A percentile compares a stretch with the other conserved stretches of the same genome.
Conservation (phyloP, 139 green algal species). For the Micractinium conductrix region DNA sequence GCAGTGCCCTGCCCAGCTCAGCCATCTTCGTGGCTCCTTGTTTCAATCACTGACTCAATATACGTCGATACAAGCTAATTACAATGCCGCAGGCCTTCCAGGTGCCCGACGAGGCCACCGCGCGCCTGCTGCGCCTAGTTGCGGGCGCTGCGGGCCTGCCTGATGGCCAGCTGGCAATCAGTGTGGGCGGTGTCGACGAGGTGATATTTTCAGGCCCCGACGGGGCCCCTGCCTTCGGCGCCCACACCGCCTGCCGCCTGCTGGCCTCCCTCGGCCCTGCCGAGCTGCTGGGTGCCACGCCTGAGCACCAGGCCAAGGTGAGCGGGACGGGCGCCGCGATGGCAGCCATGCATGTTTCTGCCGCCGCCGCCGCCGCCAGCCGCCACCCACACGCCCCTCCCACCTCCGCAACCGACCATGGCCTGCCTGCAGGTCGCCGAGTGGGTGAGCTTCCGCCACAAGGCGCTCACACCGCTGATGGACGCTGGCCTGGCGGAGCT, state of each 20-base stretch:
- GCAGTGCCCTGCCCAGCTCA: no score
- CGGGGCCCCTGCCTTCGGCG: slow-evolving; percentile 20
- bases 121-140: slow-evolving; percentile 28
- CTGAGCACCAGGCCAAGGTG: slow-evolving; percentile 46
- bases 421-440: slow-evolving; percentile 30
- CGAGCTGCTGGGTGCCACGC: slow-evolving; percentile 36
- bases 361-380: not conserved
- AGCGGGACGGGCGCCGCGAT: not conserved
- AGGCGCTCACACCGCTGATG: slow-evolving; percentile 33
- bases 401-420: no score
- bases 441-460: slow-evolving; percentile 48
- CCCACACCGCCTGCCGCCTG: slow-evolving; percentile 30
- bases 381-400: no score
- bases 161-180: no score
- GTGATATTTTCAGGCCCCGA: slow-evolving; percentile 28
- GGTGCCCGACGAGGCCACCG: not conserved
- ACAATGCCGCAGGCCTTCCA: not conserved
- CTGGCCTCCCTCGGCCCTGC: slow-evolving; percentile 26
- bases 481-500: slow-evolving; percentile 40
- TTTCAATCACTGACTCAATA: no score
- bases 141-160: not conserved
- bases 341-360: not conserved
- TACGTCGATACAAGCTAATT: no score
- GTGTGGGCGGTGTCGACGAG: not conserved
- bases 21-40: no score